These are phyloP conservation scores for Leersia perrieri DNA, from an alignment of 176 grass and related monocot genomes.

Conservation along the genomic window DNA sequence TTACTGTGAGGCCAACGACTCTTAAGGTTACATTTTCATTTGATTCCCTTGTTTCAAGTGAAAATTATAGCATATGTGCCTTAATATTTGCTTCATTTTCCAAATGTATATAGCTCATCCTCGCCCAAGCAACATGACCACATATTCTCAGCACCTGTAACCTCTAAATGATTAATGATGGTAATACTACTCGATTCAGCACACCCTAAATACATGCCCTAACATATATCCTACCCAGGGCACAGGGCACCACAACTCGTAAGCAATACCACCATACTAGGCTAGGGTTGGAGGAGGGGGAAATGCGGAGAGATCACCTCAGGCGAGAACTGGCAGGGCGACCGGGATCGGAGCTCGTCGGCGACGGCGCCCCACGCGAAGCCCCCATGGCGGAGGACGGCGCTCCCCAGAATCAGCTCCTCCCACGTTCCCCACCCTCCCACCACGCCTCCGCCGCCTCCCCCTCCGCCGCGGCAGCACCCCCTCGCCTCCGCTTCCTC, in stretches of 20 bases:
- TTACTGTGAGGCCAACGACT: not conserved
- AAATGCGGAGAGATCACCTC: conserved; percentile 31
- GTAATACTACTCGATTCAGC: not conserved
- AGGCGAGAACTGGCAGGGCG: conserved; percentile 57
- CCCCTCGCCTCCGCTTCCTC: conserved; percentile 41
- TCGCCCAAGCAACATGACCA: not conserved
- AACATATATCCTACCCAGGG: not conserved
- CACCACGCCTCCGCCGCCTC: conserved; percentile 6
- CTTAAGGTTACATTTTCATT: not conserved
- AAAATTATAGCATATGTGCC: conserved; percentile 1
- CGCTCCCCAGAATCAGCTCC: conserved; percentile 80
- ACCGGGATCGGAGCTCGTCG: conserved; percentile 65
- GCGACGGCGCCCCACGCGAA: conserved; percentile 68
- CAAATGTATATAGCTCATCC: not conserved
- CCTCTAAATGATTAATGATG: too few relatives aligned
- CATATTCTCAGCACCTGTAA: not conserved
- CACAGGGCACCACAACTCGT: conserved; percentile 7
- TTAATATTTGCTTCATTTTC: conserved; percentile 10
- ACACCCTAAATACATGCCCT: conserved; percentile 9
- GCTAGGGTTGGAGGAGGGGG: conserved; percentile 38
- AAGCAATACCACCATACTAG: not conserved
- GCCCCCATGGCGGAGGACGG: conserved; percentile 74
- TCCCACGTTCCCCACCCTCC: conserved; percentile 82
- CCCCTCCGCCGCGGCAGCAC: not conserved
- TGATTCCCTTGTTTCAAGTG: not conserved